Percentiles rank a stretch among this genome's conserved stretches.
phyloP scores from a whole-genome alignment of 2,329 filamentous ascomycete genomes.

The Fusarium clavum region DNA sequence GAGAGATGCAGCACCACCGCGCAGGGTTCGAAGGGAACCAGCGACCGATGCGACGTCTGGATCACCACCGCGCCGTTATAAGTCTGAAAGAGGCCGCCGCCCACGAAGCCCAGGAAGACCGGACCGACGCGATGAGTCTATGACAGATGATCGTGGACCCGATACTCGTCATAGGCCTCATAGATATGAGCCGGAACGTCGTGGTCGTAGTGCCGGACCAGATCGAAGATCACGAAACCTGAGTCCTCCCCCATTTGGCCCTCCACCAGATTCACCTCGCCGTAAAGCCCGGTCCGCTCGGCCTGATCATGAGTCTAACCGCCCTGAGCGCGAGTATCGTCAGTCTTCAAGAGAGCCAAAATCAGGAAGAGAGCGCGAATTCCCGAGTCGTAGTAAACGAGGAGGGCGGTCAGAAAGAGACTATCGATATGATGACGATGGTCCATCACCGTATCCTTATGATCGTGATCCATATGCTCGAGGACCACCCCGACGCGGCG shows the following conservation, averaged over 20 bases:
- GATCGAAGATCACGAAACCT: constrained; percentile 26
- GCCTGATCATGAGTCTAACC: constrained; percentile 21
- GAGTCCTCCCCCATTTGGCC: constrained; percentile 33
- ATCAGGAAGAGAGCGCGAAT: constrained; percentile 22
- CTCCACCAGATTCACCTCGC: constrained; percentile 36
- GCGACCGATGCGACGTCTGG: constrained; percentile 15
- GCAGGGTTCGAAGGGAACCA: constrained; percentile 21
- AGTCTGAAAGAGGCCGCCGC: constrained; percentile 39
- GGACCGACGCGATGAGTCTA: constrained; percentile 33
- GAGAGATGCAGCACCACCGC: constrained; percentile 19
- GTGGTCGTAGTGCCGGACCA: constrained; percentile 41
- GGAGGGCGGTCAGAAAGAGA: constrained; percentile 23
- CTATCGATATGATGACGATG: constrained; percentile 15
- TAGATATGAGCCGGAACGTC: constrained; percentile 34
- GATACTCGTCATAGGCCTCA: constrained; percentile 16
- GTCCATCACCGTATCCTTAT: constrained; percentile 17
- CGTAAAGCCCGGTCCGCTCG: constrained; percentile 35
- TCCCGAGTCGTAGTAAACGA: constrained; percentile 22
- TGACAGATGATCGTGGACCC: constrained; percentile 13
- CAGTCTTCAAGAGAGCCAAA: constrained; percentile 21
- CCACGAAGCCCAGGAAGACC: constrained; percentile 32
- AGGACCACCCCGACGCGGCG: constrained; percentile 1
- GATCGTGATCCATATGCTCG: constrained; percentile 19
- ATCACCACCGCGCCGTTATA: constrained; percentile 41
- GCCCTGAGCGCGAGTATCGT: constrained; percentile 16